phyloP scores from a whole-genome alignment of 345 rosid genomes.

The Gossypium turneri region DNA sequence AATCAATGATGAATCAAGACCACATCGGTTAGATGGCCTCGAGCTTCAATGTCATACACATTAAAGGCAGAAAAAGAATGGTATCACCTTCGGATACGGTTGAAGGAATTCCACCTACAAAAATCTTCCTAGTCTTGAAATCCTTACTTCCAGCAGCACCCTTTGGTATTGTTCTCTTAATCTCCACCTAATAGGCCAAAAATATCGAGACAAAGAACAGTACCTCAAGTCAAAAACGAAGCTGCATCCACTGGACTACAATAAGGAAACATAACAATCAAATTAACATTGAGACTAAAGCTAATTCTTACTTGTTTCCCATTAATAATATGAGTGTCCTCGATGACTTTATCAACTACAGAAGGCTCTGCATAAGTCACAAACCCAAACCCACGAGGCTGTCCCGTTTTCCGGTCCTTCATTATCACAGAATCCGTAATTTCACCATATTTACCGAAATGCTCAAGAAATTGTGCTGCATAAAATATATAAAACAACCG shows the following conservation, averaged over 20 bases:
- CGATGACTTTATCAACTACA: constrained; percentile 79
- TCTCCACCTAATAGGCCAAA: constrained; percentile 62
- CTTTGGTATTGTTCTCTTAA: constrained; percentile 83
- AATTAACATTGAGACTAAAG: constrained; percentile 5
- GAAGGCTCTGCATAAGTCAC: constrained; percentile 88
- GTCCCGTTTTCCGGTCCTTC: constrained; percentile 89
- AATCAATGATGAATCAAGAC: neutral
- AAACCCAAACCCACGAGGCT: constrained; percentile 96
- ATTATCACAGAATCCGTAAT: constrained; percentile 93
- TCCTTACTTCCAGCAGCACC: constrained; percentile 74
- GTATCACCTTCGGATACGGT: constrained; percentile 69
- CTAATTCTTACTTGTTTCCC: constrained; percentile 69
- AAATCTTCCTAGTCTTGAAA: constrained; percentile 89
- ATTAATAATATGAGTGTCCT: constrained; percentile 66
- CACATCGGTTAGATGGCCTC: neutral
- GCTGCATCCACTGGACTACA: neutral
- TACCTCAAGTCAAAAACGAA: neutral
- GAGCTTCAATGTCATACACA: neutral
- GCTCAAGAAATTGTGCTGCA: constrained; percentile 74
- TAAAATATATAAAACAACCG: constrained; percentile 12
- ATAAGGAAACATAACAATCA: constrained; percentile 7
- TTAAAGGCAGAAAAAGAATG: neutral
- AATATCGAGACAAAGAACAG: constrained; percentile 3
- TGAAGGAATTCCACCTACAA: constrained; percentile 94
- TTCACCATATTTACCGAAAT: constrained; percentile 86